Percentiles rank a stretch among this genome's conserved stretches.
These are phyloP conservation scores for Beauveria rudraprayagi DNA, from an alignment of 2,329 filamentous ascomycete genomes.

Conservation along the genomic window DNA sequence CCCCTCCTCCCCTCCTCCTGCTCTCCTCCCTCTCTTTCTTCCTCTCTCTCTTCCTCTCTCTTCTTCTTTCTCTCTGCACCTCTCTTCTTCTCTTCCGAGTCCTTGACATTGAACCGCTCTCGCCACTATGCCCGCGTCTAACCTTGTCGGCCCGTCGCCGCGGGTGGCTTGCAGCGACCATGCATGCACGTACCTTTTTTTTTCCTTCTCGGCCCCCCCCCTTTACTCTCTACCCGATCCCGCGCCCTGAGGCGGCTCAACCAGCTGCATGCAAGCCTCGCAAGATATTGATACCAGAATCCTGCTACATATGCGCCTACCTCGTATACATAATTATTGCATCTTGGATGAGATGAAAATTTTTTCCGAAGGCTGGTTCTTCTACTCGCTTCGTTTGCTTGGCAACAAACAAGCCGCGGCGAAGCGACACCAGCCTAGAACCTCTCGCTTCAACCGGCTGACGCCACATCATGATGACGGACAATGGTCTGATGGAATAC, in stretches of 20 bases:
- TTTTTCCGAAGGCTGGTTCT: neutral
- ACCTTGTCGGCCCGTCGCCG: constrained; percentile 4
- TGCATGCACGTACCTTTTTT: neutral
- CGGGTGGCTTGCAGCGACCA: neutral
- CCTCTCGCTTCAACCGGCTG: neutral
- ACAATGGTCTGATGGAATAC: neutral
- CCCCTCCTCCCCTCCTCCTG: neutral
- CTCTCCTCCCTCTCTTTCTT: too few relatives aligned
- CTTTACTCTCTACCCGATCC: neutral
- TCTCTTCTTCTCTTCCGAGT: too few relatives aligned
- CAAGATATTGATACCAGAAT: constrained; percentile 5
- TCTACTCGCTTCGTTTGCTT: neutral
- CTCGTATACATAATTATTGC: neutral
- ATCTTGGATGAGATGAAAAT: neutral
- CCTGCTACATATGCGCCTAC: neutral
- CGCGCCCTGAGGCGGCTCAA: neutral
- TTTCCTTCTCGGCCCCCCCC: too few relatives aligned
- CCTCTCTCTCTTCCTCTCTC: neutral
- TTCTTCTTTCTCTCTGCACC: neutral
- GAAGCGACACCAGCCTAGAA: neutral
- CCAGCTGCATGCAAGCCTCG: neutral
- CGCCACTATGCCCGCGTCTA: constrained; percentile 1
- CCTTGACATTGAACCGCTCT: neutral
- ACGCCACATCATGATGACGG: neutral
- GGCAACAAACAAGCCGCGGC: constrained; percentile 6